These are phyloP conservation scores for Trichoderma erinaceum DNA, from an alignment of 495 filamentous ascomycete species.

Conservation along the genomic window DNA sequence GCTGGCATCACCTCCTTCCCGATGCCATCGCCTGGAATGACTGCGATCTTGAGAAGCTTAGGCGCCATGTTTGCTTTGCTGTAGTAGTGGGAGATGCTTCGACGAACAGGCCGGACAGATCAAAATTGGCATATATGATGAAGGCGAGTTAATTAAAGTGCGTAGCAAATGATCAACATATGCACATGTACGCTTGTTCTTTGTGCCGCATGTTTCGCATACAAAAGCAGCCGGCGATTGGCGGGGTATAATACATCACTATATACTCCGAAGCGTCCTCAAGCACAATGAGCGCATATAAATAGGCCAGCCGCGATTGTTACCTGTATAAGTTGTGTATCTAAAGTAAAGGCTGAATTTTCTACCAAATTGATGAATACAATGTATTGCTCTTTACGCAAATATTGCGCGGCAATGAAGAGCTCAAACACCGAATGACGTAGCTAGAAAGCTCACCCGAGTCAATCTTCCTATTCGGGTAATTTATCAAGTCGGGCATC, in stretches of 20 bases:
- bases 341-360: background rate
- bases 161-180: background rate
- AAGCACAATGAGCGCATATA: too few relatives aligned
- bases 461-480: background rate
- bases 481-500: background rate
- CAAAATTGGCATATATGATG: background rate
- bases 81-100: background rate
- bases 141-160: background rate
- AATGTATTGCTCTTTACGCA: background rate
- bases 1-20: constrained; percentile 30
- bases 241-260: background rate
- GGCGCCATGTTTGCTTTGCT: constrained; percentile 18
- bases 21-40: constrained; percentile 32
- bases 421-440: background rate
- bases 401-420: background rate
- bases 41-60: constrained; percentile 25
- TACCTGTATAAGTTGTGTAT: too few relatives aligned
- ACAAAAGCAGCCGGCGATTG: background rate
- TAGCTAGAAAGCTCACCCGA: background rate
- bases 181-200: constrained; percentile 8
- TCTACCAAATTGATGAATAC: background rate
- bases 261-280: background rate
- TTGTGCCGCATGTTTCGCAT: background rate
- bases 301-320: too few relatives aligned
- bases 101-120: background rate